Conservation (phyloP, 495 filamentous ascomycete species). For the Tuber brumale region DNA sequence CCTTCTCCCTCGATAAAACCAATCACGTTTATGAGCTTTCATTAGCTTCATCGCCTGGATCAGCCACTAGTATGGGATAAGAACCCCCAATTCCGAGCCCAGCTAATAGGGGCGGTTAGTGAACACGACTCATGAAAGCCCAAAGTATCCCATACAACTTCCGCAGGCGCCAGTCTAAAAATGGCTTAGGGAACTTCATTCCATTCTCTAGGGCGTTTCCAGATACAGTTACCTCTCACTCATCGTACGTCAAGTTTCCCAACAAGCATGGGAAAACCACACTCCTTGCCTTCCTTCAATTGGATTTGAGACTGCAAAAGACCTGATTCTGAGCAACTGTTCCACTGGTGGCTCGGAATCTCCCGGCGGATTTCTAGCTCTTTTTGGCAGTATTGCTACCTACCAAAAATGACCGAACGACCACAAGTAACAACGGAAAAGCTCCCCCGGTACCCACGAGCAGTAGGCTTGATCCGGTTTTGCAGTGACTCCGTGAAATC, state of each 20-base stretch:
- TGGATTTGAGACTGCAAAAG: neutral
- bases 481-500: too few relatives aligned
- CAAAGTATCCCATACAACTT: neutral
- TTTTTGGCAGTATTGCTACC: too few relatives aligned
- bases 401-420: too few relatives aligned
- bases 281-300: neutral
- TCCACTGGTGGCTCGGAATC: neutral
- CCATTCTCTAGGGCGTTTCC: neutral
- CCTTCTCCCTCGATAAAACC: neutral
- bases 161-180: neutral
- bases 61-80: neutral
- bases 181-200: neutral
- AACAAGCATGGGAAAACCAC: neutral
- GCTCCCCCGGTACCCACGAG: too few relatives aligned
- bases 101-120: neutral
- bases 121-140: neutral
- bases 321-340: neutral
- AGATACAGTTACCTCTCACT: neutral
- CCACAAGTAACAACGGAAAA: too few relatives aligned
- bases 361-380: too few relatives aligned
- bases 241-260: neutral
- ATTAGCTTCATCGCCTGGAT: neutral
- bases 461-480: too few relatives aligned
- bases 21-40: neutral
- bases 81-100: neutral